Percentiles rank a stretch among this genome's conserved stretches.
phyloP scores from a whole-genome alignment of 192 early-diverging fungal species.

The Dispira simplex region DNA sequence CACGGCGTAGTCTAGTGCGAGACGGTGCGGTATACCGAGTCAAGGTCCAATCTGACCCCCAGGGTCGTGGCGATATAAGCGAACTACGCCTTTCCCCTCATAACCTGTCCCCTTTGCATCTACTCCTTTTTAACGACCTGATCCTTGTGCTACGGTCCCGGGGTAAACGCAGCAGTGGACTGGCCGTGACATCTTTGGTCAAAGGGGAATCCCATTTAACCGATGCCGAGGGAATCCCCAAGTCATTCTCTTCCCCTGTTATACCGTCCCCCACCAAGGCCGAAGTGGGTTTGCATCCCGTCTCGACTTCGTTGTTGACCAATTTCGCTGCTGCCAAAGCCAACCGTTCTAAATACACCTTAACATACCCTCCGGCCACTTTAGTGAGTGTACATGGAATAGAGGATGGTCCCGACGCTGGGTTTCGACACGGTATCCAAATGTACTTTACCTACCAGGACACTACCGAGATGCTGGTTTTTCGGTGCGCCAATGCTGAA shows the following conservation, averaged over 20 bases:
- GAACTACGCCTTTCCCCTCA: not conserved
- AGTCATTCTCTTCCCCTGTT: not conserved
- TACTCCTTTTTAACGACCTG: constrained; percentile 1
- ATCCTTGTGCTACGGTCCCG: not conserved
- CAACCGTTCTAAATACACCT: not conserved
- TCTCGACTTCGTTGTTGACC: not conserved
- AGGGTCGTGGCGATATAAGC: not conserved
- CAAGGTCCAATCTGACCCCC: not conserved
- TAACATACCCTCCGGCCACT: not conserved
- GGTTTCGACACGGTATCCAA: not conserved
- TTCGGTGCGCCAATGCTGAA: constrained; percentile 3
- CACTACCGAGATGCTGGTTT: not conserved
- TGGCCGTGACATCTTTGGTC: not conserved
- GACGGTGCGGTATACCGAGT: constrained; percentile 1
- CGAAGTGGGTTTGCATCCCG: not conserved
- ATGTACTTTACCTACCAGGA: not conserved
- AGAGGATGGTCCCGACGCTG: not conserved
- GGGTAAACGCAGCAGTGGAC: not conserved
- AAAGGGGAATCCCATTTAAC: not conserved
- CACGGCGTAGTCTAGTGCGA: not conserved
- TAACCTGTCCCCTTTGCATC: not conserved
- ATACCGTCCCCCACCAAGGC: not conserved
- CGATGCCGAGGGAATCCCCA: not conserved
- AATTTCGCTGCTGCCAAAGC: not conserved
- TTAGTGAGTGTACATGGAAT: not conserved